phyloP scores from a whole-genome alignment of 768 basidiomycete genomes.

The Lyophyllum shimeji region DNA sequence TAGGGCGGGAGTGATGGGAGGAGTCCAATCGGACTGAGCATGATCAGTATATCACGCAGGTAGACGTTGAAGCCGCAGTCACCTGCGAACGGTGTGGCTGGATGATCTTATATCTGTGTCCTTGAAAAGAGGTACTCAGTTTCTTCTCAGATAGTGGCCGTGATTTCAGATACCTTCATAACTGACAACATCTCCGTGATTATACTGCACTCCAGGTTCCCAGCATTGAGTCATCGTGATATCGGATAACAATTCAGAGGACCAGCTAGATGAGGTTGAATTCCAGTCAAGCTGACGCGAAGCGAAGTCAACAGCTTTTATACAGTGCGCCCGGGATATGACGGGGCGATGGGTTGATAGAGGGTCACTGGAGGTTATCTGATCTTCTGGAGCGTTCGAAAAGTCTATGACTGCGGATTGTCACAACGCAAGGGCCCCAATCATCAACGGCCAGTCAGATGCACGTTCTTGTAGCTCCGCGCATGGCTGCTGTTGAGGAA shows the following conservation, averaged over 20 bases:
- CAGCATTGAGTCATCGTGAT: slow-evolving; percentile 9
- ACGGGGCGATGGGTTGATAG: not conserved
- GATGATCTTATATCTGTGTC: slow-evolving; percentile 63
- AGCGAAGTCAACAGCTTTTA: not conserved
- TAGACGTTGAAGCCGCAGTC: not conserved
- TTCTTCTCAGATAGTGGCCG: not conserved
- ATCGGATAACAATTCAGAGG: not conserved
- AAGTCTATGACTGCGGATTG: not conserved
- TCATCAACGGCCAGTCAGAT: too few relatives aligned
- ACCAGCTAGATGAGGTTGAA: not conserved
- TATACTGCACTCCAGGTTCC: slow-evolving; percentile 11
- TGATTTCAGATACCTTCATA: slow-evolving; percentile 45
- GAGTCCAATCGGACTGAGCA: slow-evolving; percentile 66
- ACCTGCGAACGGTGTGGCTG: slow-evolving; percentile 74
- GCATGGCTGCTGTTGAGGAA: too few relatives aligned
- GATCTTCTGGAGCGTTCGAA: not conserved
- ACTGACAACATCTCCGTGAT: slow-evolving; percentile 41
- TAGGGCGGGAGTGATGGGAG: slow-evolving; percentile 58
- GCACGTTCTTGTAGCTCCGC: too few relatives aligned
- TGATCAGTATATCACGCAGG: not conserved
- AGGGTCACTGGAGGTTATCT: not conserved
- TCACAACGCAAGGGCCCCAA: not conserved
- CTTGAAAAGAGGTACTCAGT: slow-evolving; percentile 27
- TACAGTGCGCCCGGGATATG: not conserved
- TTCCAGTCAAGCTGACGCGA: not conserved